Conservation (phyloP, 2,329 filamentous ascomycete genomes). For the Penicillium sp. region DNA sequence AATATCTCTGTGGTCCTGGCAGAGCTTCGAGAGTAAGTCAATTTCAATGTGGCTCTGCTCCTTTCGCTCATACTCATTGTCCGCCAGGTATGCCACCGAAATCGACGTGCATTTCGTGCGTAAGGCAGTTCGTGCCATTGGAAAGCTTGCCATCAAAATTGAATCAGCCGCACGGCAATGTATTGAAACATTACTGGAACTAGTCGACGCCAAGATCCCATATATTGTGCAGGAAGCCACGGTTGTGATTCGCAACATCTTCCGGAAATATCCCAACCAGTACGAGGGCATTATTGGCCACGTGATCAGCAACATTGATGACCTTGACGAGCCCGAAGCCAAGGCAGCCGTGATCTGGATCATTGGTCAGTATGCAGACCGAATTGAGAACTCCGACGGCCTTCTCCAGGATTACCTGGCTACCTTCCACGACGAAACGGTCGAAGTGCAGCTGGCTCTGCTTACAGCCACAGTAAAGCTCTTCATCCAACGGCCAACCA, state of each 20-base stretch:
- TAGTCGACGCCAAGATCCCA: conserved; percentile 96
- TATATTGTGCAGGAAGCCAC: conserved; percentile 99
- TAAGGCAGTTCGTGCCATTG: conserved; percentile 95
- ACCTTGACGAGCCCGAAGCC: conserved; percentile 92
- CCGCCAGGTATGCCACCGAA: conserved; percentile 76
- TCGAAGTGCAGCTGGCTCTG: conserved; percentile 92
- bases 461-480: conserved; percentile 96
- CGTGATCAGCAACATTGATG: conserved; percentile 93
- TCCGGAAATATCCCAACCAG: conserved; percentile 97
- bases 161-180: conserved; percentile 87
- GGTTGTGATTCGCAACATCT: conserved; percentile 98
- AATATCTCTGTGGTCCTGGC: conserved; percentile 96
- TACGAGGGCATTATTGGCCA: conserved; percentile 98
- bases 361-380: conserved; percentile 94
- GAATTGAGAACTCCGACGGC: conserved; percentile 94
- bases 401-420: conserved; percentile 93
- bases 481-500: conserved; percentile 94
- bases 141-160: conserved; percentile 98
- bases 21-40: conserved; percentile 79
- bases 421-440: conserved; percentile 88
- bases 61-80: conserved; percentile 1
- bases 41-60: background rate
- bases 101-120: conserved; percentile 99
- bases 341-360: conserved; percentile 99
- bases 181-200: conserved; percentile 87